phyloP scores from a whole-genome alignment of 768 basidiomycete genomes.

The Ramaria rubella region DNA sequence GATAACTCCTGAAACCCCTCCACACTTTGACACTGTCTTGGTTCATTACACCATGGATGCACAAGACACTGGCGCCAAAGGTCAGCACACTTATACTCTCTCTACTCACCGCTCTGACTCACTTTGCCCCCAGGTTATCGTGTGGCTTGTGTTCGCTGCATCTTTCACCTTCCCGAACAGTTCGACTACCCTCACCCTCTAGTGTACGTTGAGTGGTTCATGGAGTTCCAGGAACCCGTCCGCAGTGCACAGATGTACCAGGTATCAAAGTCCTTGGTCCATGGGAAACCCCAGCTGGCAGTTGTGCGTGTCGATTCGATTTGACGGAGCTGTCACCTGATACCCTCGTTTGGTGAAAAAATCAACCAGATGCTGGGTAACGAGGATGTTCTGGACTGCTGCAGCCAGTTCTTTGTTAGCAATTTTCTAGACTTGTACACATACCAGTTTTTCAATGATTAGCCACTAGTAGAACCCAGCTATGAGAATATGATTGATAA shows the following conservation, averaged over 20 bases:
- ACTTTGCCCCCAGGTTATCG: neutral
- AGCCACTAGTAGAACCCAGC: too few relatives aligned
- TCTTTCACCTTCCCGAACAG: neutral
- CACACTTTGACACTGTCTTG: slow-evolving; percentile 13
- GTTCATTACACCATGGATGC: neutral
- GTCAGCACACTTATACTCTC: neutral
- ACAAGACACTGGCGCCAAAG: neutral
- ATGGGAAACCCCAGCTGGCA: neutral
- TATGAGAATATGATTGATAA: too few relatives aligned
- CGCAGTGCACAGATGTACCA: slow-evolving; percentile 15
- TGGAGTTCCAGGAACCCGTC: neutral
- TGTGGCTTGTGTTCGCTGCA: neutral
- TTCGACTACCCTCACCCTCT: slow-evolving; percentile 9
- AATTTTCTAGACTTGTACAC: neutral
- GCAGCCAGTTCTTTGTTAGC: neutral
- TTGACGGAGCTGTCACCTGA: neutral
- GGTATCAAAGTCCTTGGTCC: slow-evolving; percentile 12
- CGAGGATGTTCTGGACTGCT: neutral
- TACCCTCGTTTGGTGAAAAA: neutral
- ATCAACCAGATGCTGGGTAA: too few relatives aligned
- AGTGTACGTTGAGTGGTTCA: slow-evolving; percentile 16
- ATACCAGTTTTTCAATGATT: neutral
- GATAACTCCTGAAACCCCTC: neutral
- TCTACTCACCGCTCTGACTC: neutral
- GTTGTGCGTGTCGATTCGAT: neutral